phyloP scores from a whole-genome alignment of 768 basidiomycete genomes.

The Tulasnella sp. region DNA sequence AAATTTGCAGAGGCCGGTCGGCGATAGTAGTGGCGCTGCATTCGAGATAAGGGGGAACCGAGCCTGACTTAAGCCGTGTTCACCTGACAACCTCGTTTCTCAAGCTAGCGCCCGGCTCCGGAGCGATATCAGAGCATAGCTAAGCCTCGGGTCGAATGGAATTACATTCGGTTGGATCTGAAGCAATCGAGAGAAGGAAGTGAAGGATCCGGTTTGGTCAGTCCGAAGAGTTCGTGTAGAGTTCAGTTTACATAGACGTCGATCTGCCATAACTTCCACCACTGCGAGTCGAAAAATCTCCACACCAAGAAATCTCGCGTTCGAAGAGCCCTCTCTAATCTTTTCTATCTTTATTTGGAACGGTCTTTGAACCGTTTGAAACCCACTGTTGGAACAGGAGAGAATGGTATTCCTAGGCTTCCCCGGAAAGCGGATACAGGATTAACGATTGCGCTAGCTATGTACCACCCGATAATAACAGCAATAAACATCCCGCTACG shows the following conservation, averaged over 20 bases:
- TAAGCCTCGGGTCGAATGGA: background rate
- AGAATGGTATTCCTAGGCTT: background rate
- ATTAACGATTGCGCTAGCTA: no score
- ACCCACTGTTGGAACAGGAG: background rate
- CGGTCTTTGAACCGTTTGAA: background rate
- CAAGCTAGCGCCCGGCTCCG: background rate
- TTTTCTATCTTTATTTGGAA: background rate
- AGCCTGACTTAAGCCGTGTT: background rate
- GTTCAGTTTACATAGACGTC: no score
- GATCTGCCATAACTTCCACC: no score
- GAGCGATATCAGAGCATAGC: background rate
- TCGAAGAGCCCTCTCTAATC: background rate
- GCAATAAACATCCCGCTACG: no score
- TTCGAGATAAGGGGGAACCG: background rate
- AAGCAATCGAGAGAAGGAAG: background rate
- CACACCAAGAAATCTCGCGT: background rate
- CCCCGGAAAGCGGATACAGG: no score
- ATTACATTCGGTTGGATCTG: background rate
- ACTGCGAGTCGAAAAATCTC: background rate
- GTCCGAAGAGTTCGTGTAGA: no score
- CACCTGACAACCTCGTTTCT: background rate
- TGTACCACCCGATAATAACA: no score
- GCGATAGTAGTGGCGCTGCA: background rate
- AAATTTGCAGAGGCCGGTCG: no score
- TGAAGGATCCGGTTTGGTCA: background rate